A percentile compares a stretch with the other conserved stretches of the same genome.
Evolutionary conservation across 495 filamentous ascomycete genomes (phyloP).

Genomic region (Trypethelium eluteriae): DNA sequence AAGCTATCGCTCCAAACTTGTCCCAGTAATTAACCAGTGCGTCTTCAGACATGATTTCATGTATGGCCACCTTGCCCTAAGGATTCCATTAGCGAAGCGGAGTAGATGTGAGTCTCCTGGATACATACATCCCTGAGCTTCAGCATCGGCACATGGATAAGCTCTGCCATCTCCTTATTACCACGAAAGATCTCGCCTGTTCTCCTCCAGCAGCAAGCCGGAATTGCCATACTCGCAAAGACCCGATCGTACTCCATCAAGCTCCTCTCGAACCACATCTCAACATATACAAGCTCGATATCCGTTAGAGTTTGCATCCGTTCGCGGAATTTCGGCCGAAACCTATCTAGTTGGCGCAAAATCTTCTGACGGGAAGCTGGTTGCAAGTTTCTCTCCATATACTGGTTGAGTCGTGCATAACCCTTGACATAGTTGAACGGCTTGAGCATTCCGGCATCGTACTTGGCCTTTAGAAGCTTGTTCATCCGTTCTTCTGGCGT

Average conservation of each 20-base stretch:
- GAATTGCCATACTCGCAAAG: conserved; percentile 97
- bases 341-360: conserved; percentile 78
- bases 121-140: conserved; percentile 75
- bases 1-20: conserved; percentile 97
- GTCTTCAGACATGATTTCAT: conserved; percentile 91
- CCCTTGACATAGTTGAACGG: conserved; percentile 98
- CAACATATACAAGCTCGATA: conserved; percentile 83
- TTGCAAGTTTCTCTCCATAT: conserved; percentile 83
- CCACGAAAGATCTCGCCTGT: conserved; percentile 97
- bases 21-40: conserved; percentile 97
- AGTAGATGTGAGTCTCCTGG: background rate
- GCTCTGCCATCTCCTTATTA: conserved; percentile 97
- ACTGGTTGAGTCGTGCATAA: conserved; percentile 76
- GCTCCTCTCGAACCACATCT: conserved; percentile 96
- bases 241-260: conserved; percentile 97
- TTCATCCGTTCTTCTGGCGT: conserved; percentile 92
- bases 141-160: conserved; percentile 90
- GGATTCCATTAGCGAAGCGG: background rate
- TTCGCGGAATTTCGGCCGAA: conserved; percentile 91
- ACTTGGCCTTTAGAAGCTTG: conserved; percentile 87
- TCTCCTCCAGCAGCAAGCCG: conserved; percentile 93
- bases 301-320: conserved; percentile 86
- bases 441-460: conserved; percentile 85
- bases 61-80: conserved; percentile 88
- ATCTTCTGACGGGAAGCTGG: conserved; percentile 77